phyloP scores from a whole-genome alignment of 2,329 filamentous ascomycete species.

The Cladorrhinum sp. region DNA sequence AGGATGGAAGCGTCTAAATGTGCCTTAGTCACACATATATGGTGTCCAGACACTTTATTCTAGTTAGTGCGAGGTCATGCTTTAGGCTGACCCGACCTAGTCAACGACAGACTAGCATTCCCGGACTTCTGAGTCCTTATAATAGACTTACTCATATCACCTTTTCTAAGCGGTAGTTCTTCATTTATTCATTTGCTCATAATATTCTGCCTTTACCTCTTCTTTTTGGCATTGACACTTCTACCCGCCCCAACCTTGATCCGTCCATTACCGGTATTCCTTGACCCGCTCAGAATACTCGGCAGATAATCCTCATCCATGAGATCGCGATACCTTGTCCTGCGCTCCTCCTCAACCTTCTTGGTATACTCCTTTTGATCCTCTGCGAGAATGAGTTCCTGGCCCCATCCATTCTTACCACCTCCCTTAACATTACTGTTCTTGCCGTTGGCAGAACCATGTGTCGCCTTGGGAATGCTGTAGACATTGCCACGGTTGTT shows the following conservation, averaged over 20 bases:
- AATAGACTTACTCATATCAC: too few relatives aligned
- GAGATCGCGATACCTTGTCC: conserved; percentile 70
- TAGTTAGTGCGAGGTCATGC: too few relatives aligned
- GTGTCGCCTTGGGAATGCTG: conserved; percentile 86
- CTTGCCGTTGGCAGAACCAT: conserved; percentile 78
- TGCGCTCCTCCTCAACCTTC: conserved; percentile 61
- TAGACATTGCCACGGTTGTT: conserved; percentile 91
- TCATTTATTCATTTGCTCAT: not conserved
- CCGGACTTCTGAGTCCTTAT: too few relatives aligned
- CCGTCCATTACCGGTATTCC: conserved; percentile 58
- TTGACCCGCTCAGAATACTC: conserved; percentile 75
- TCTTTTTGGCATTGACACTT: conserved; percentile 77
- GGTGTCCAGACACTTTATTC: too few relatives aligned
- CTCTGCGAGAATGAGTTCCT: conserved; percentile 78
- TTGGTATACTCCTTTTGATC: conserved; percentile 90
- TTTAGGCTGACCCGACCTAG: too few relatives aligned
- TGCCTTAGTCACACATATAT: too few relatives aligned
- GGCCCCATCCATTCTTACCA: conserved; percentile 85
- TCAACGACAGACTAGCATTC: too few relatives aligned
- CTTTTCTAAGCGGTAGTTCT: not conserved
- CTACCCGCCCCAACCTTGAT: conserved; percentile 81
- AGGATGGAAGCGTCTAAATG: too few relatives aligned
- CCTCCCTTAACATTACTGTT: conserved; percentile 60
- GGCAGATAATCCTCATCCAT: conserved; percentile 97
- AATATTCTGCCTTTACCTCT: conserved; percentile 36